Base-by-base conservation (phyloP, 2,329 filamentous ascomycete genomes). In the Colletotrichum horii region DNA sequence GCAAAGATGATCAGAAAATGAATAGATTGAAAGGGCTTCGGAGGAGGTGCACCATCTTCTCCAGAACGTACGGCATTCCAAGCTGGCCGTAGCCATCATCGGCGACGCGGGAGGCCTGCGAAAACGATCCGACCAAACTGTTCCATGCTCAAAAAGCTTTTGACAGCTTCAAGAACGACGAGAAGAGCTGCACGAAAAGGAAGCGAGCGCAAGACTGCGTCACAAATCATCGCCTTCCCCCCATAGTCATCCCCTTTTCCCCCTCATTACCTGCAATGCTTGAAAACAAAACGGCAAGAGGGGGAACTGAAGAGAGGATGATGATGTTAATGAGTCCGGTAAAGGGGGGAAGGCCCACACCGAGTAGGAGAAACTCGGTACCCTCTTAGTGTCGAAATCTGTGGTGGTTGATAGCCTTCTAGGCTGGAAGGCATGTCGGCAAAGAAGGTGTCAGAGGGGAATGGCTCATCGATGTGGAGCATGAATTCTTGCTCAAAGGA, bases 61-160 rank as follows among this genome's bases (percentile, higher is more conserved):
- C n/a, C 43, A 48, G 43, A 22, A 48, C 0, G 43, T 22, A 48
- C 0, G 43, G 6, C 19, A 22, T 22, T 22, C 4, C n/a, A 4
- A 22, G n/a, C 0, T 4, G n/a, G 11, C 43, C 43, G 6, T 22
- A n/a, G 43, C 43, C 43, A 3, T 48, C 11, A 14, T 48, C 2
- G 6, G n/a, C 11, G 5, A 14, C 0, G 11, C 22, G n/a, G n/a
- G 1, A 0, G 38, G 19, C 38, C 38, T n/a, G 5, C 3, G 38
- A 43, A 9, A 43, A 9, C 38, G 19, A 43, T 43, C 19, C 19
- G 38, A n/a, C 38, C 38, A 43, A n/a, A 43, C 19, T 12, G 19
- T 43, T 43, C 38, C 38, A 43, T 43, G 38, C 38, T 43, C 19
- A 43, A 4, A 11, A 4, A 12, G 9, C 9, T 12, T 43, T 43